phyloP scores from a whole-genome alignment of 768 basidiomycete genomes.

The Leccinellum rugosiceps region DNA sequence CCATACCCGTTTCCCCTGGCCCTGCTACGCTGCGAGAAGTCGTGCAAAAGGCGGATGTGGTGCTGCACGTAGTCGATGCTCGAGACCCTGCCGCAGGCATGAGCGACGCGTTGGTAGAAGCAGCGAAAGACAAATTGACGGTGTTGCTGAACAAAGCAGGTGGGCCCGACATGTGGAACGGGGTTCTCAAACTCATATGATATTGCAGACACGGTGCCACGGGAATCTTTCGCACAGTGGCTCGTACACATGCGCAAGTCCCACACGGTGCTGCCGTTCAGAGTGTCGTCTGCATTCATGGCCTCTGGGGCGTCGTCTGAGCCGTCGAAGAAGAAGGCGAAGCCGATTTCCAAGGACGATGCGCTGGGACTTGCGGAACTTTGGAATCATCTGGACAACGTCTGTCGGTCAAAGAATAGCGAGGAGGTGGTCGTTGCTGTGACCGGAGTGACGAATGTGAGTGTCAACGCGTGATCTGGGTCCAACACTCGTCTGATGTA shows the following conservation, averaged over 20 bases:
- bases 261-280: slow-evolving; percentile 69
- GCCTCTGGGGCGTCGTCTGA: slow-evolving; percentile 34
- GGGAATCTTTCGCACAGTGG: slow-evolving; percentile 75
- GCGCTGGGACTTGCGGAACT: slow-evolving; percentile 59
- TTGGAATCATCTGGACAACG: slow-evolving; percentile 44
- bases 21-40: slow-evolving; percentile 39
- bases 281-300: slow-evolving; percentile 65
- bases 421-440: slow-evolving; percentile 66
- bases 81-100: slow-evolving; percentile 76
- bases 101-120: slow-evolving; percentile 55
- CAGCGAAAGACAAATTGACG: slow-evolving; percentile 45
- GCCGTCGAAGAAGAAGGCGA: slow-evolving; percentile 44
- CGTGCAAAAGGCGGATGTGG: slow-evolving; percentile 72
- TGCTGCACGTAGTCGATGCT: slow-evolving; percentile 80
- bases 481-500: slow-evolving; percentile 3
- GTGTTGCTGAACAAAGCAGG: slow-evolving; percentile 89
- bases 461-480: slow-evolving; percentile 22
- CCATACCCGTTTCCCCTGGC: slow-evolving; percentile 25
- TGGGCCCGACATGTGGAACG: slow-evolving; percentile 35
- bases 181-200: not conserved
- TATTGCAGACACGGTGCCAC: slow-evolving; percentile 68
- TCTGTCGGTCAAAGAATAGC: slow-evolving; percentile 45
- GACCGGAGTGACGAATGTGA: slow-evolving; percentile 80
- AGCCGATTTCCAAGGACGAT: slow-evolving; percentile 44
- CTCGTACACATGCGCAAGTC: slow-evolving; percentile 53